Conservation (phyloP, 192 early-diverging fungal species). For the Tieghemiomyces parasiticus region DNA sequence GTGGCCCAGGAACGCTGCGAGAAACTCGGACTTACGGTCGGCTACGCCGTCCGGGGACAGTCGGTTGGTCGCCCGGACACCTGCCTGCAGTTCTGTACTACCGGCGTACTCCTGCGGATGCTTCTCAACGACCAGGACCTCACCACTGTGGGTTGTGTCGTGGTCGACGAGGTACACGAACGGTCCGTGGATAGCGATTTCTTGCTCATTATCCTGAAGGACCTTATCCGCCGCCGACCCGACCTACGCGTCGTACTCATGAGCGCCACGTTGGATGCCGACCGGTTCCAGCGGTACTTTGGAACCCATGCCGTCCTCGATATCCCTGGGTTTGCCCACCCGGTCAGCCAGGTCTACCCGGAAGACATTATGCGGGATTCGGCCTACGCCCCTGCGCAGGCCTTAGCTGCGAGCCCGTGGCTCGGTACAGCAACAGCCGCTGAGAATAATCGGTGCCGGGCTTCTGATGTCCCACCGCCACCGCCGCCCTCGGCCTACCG, state of each 20-base stretch:
- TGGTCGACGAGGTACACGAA: slow-evolving; percentile 88
- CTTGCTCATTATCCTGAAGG: slow-evolving; percentile 56
- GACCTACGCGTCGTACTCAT: slow-evolving; percentile 68
- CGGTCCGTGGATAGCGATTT: slow-evolving; percentile 64
- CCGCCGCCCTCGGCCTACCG: neutral
- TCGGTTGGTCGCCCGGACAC: slow-evolving; percentile 35
- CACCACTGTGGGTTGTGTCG: slow-evolving; percentile 25
- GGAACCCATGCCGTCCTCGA: slow-evolving; percentile 38
- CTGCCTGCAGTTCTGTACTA: slow-evolving; percentile 43
- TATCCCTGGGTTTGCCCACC: slow-evolving; percentile 65
- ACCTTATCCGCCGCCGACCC: slow-evolving; percentile 32
- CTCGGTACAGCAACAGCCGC: too few species aligned
- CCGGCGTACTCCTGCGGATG: slow-evolving; percentile 46
- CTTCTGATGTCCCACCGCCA: too few species aligned
- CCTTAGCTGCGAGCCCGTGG: neutral
- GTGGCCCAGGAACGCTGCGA: slow-evolving; percentile 45
- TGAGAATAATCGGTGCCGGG: too few species aligned
- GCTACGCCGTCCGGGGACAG: slow-evolving; percentile 52
- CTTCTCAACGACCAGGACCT: slow-evolving; percentile 17
- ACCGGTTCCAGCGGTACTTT: slow-evolving; percentile 67
- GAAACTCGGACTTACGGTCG: slow-evolving; percentile 19
- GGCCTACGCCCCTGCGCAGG: too few species aligned
- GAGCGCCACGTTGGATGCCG: slow-evolving; percentile 80
- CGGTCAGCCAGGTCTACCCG: slow-evolving; percentile 44
- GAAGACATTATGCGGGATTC: slow-evolving; percentile 18